Conservation (phyloP, 352 stramenopile genomes). For the Pythium pyrilobum region DNA sequence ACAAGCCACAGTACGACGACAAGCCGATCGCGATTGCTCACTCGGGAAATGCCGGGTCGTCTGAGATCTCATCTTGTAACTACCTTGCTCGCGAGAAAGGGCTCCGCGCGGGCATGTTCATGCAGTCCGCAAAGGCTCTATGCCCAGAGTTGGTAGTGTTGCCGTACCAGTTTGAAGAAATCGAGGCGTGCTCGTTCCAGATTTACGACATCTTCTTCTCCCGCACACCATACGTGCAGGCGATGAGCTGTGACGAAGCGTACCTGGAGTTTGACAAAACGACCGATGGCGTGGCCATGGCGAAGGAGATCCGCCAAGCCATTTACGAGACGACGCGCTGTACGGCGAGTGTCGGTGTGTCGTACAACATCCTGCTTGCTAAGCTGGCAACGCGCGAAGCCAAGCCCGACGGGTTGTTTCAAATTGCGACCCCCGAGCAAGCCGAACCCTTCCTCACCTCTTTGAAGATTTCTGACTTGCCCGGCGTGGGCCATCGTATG, state of each 20-base stretch:
- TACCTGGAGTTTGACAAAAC: constrained; percentile 85
- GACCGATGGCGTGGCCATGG: constrained; percentile 63
- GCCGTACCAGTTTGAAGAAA: constrained; percentile 91
- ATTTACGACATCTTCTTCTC: constrained; percentile 92
- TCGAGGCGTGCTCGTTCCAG: constrained; percentile 88
- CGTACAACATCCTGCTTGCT: constrained; percentile 91
- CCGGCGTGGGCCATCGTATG: constrained; percentile 71
- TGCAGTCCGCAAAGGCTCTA: constrained; percentile 87
- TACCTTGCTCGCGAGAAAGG: constrained; percentile 91
- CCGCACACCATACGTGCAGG: constrained; percentile 85
- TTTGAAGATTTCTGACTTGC: constrained; percentile 68
- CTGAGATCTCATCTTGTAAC: constrained; percentile 94
- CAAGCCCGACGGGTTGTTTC: constrained; percentile 89
- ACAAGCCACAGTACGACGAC: constrained; percentile 61
- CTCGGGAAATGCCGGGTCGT: constrained; percentile 63
- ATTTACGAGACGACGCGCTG: constrained; percentile 84
- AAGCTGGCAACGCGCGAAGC: constrained; percentile 92
- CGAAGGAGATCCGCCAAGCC: constrained; percentile 54
- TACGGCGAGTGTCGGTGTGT: constrained; percentile 91
- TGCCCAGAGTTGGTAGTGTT: constrained; percentile 92
- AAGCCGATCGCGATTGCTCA: constrained; percentile 91
- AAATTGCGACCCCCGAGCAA: constrained; percentile 37
- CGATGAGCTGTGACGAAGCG: constrained; percentile 95
- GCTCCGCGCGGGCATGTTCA: constrained; percentile 92
- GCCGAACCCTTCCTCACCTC: constrained; percentile 62